These are phyloP conservation scores for Alternaria sp. DNA, from an alignment of 2,329 filamentous ascomycete species.

Conservation along the genomic window DNA sequence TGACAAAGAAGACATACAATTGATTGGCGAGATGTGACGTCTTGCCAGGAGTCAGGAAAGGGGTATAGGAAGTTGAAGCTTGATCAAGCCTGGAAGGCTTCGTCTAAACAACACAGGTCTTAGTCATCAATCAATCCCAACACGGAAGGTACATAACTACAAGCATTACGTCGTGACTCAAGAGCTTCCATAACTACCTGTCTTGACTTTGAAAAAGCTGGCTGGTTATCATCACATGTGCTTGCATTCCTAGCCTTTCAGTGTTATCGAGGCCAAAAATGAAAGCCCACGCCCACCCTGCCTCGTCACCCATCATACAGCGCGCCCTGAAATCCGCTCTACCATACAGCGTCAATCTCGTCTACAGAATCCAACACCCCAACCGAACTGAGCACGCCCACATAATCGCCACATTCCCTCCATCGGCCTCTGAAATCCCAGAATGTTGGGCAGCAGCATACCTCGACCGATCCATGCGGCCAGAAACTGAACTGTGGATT, in stretches of 20 bases:
- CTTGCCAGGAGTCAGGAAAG: background rate
- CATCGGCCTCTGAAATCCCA: slow-evolving; percentile 19
- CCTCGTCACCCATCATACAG: slow-evolving; percentile 60
- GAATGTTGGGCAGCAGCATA: slow-evolving; percentile 66
- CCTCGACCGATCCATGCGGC: slow-evolving; percentile 66
- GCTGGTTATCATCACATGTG: background rate
- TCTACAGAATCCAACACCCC: slow-evolving; percentile 70
- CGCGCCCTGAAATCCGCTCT: slow-evolving; percentile 60
- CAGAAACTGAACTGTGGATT: slow-evolving; percentile 68
- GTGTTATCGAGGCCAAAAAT: background rate
- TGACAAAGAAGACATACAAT: no score
- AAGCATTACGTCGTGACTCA: background rate
- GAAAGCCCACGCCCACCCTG: slow-evolving; percentile 30
- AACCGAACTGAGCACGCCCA: slow-evolving; percentile 51
- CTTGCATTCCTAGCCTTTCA: background rate
- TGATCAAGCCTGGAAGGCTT: background rate
- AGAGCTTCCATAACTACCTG: background rate
- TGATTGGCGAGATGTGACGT: no score
- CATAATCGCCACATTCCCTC: slow-evolving; percentile 52
- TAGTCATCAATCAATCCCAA: slow-evolving; percentile 11
- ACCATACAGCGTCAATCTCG: slow-evolving; percentile 67
- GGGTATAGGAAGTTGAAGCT: background rate
- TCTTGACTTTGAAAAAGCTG: no score
- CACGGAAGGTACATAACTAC: slow-evolving; percentile 10
- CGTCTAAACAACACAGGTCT: background rate